These are phyloP conservation scores for Gaultheria prostrata DNA, from an alignment of 148 eudicot genomes.

Conservation along the genomic window DNA sequence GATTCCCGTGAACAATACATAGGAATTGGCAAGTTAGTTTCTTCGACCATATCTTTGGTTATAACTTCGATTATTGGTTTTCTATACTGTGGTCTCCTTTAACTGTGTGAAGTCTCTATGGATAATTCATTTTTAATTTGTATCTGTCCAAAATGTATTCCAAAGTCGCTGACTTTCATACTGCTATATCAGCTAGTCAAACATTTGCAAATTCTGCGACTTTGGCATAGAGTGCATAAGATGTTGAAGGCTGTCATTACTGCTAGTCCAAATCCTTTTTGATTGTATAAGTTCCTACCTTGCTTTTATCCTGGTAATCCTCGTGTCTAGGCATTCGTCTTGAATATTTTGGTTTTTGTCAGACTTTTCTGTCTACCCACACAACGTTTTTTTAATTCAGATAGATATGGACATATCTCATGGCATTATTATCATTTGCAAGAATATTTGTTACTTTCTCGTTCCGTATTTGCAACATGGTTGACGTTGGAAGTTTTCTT, in stretches of 20 bases:
- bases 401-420: neutral
- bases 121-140: neutral
- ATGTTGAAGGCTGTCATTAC: neutral
- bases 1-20: slow-evolving; percentile 82
- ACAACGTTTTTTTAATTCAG: too few species aligned
- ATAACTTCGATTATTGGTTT: neutral
- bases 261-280: neutral
- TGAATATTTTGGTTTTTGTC: neutral
- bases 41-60: neutral
- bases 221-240: neutral
- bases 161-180: neutral
- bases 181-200: neutral
- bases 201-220: neutral
- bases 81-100: neutral
- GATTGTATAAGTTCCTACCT: neutral
- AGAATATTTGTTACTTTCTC: neutral
- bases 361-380: neutral
- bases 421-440: neutral
- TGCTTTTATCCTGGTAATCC: neutral
- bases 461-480: neutral
- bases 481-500: neutral
- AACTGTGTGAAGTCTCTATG: neutral
- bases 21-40: slow-evolving; percentile 67
- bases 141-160: neutral
- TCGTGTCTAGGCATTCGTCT: neutral